Evolutionary conservation across 2,329 filamentous ascomycete species (phyloP).

Genomic region (Alternaria brassicicola): DNA sequence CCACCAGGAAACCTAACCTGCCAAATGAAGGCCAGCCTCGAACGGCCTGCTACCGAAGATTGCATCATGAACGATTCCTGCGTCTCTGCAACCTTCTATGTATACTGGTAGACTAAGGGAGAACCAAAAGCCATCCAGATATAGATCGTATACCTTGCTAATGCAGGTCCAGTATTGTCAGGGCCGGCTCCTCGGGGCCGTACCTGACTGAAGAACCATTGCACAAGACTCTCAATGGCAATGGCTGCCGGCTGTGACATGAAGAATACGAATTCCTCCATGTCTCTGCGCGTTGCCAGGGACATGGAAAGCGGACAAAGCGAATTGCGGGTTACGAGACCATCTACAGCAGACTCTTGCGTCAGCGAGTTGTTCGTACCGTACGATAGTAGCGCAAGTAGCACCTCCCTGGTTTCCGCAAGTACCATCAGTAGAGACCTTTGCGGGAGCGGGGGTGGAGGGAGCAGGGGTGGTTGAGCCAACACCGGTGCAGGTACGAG

Average conservation of each 20-base stretch:
- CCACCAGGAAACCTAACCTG: not conserved
- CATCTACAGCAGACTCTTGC: not conserved
- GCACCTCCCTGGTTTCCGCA: constrained; percentile 13
- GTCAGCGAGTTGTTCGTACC: not conserved
- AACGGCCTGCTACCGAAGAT: not conserved
- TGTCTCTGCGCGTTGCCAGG: constrained; percentile 10
- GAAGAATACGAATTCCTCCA: constrained; percentile 2
- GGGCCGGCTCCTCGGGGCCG: not conserved
- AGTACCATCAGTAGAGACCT: constrained; percentile 17
- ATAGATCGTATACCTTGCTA: not conserved
- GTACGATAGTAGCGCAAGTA: not conserved
- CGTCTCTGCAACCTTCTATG: not conserved
- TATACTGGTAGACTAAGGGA: not conserved
- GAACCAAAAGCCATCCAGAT: not conserved
- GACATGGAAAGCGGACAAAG: not conserved
- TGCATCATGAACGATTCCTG: not conserved
- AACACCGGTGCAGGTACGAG: constrained; percentile 24
- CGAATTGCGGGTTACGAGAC: constrained; percentile 7
- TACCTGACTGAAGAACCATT: not conserved
- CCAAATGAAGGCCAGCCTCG: not conserved
- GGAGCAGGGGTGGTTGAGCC: not conserved
- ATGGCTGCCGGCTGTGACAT: constrained; percentile 6
- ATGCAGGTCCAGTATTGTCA: not conserved
- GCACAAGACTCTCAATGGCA: not conserved
- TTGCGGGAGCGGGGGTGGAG: not conserved